Conservation (phyloP, 345 rosid genomes). For the Raphanus raphanistrum region DNA sequence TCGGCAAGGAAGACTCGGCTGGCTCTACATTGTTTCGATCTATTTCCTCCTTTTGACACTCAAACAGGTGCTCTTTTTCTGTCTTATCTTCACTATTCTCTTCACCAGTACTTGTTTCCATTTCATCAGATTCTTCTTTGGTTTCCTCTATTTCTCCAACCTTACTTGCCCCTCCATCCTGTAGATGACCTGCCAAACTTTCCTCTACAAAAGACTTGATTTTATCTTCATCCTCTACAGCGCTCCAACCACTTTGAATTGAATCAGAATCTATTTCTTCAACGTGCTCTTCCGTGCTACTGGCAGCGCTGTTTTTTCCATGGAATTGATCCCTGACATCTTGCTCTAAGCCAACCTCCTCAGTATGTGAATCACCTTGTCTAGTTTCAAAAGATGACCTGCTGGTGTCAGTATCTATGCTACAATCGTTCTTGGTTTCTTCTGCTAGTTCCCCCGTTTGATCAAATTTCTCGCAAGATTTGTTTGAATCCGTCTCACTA, state of each 20-base stretch:
- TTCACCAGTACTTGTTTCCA: conserved; percentile 9
- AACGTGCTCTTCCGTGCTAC: conserved; percentile 40
- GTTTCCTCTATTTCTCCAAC: conserved; percentile 38
- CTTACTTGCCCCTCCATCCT: conserved; percentile 40
- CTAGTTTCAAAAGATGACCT: conserved; percentile 37
- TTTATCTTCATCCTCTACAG: conserved; percentile 33
- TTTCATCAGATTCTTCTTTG: conserved; percentile 32
- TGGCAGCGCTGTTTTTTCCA: conserved; percentile 33
- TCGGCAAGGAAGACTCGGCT: conserved; percentile 34
- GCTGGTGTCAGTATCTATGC: conserved; percentile 37
- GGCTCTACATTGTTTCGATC: conserved; percentile 32
- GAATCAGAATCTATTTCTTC: conserved; percentile 47
- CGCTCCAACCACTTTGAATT: conserved; percentile 43
- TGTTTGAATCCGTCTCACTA: conserved; percentile 36
- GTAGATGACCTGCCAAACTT: conserved; percentile 23
- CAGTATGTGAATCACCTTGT: conserved; percentile 32
- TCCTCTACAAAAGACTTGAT: conserved; percentile 14
- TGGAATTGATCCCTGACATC: conserved; percentile 37
- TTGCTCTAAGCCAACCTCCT: conserved; percentile 38
- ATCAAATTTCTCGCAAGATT: conserved; percentile 32
- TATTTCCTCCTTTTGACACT: conserved; percentile 31
- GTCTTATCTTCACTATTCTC: conserved; percentile 23
- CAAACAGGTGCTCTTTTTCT: conserved; percentile 27
- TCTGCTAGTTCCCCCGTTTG: conserved; percentile 22
- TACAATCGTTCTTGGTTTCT: conserved; percentile 27